Base-by-base conservation (phyloP, 163 green algal genomes). In the Chlamydomonas reinhardtii region DNA sequence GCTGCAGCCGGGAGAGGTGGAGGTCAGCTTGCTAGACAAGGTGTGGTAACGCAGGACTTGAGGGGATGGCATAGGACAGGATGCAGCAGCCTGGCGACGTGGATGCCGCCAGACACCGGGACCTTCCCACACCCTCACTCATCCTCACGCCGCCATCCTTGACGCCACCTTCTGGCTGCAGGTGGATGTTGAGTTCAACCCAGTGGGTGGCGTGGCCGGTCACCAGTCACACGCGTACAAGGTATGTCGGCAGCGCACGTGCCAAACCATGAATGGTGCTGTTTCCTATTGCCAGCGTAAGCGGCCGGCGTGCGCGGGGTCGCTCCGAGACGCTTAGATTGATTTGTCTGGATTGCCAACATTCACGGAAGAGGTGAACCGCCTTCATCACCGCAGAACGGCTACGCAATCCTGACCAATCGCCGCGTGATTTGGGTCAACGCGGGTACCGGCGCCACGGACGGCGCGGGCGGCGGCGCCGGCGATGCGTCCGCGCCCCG, bases 341-440 rank as follows among this genome's bases (percentile, higher is more conserved):
- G n/a, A n/a, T n/a, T n/a, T n/a, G n/a, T n/a, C n/a, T n/a, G n/a
- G n/a, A n/a, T n/a, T n/a, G n/a, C n/a, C n/a, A n/a, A n/a, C n/a
- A n/a, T n/a, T n/a, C n/a, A n/a, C n/a, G n/a, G n/a, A n/a, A n/a
- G n/a, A n/a, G n/a, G n/a, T n/a, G n/a, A n/a, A n/a, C n/a, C n/a
- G n/a, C n/a, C n/a, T n/a, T n/a, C n/a, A n/a, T n/a, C n/a, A n/a
- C n/a, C 25, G 59, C 91, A 96, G 91, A 84, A 85, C 56, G 95
- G 94, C 19, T 93, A 93, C 69, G 90, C 86, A 14, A 83, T 96
- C 0, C 75, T 97, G 12, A 97, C 94, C 39, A 95, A 76, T 29
- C 94, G 95, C 54, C 87, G 94, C 17, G 61, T 96, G 8, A 83
- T 97, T 4, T 97, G 95, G 95, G 73, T 97, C 0, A 85, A 95